These are phyloP conservation scores for Nigrograna mackinnonii DNA, from an alignment of 2,329 filamentous ascomycete species.

Conservation along the genomic window DNA sequence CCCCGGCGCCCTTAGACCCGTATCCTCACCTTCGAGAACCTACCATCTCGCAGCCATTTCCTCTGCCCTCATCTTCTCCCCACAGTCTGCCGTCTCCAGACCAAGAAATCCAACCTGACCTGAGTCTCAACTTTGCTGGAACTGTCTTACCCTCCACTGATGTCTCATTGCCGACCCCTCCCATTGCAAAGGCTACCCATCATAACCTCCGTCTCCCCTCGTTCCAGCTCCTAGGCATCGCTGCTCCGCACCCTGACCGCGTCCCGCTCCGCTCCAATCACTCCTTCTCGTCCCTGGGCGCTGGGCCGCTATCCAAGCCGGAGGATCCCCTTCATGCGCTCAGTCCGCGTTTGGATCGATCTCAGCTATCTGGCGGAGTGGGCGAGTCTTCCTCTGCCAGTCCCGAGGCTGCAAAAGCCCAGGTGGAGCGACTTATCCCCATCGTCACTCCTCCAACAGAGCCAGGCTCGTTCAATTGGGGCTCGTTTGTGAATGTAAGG, in stretches of 20 bases:
- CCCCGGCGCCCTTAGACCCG: constrained; percentile 8
- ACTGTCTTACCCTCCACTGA: constrained; percentile 27
- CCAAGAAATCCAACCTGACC: constrained; percentile 25
- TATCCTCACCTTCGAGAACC: constrained; percentile 28
- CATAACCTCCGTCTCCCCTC: constrained; percentile 55
- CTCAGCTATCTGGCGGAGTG: constrained; percentile 19
- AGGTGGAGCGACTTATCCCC: constrained; percentile 40
- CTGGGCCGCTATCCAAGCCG: constrained; percentile 42
- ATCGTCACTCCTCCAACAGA: constrained; percentile 52
- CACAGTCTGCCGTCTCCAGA: constrained; percentile 26
- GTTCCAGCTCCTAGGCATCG: constrained; percentile 57
- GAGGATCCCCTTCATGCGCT: constrained; percentile 44
- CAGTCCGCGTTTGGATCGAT: constrained; percentile 32
- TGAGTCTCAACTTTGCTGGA: constrained; percentile 28
- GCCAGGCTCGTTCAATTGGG: constrained; percentile 45
- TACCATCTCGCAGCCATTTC: constrained; percentile 31
- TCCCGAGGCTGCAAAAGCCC: constrained; percentile 24
- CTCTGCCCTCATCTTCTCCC: constrained; percentile 26
- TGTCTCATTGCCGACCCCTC: constrained; percentile 34
- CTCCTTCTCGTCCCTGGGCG: constrained; percentile 36
- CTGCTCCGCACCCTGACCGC: constrained; percentile 49
- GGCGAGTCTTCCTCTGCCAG: constrained; percentile 16
- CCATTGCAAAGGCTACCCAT: constrained; percentile 33
- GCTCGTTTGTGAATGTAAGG: constrained; percentile 37
- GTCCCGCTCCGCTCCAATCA: constrained; percentile 24